These are phyloP conservation scores for Yarrowia keelungensis DNA, from an alignment of 805 yeast species.

Conservation along the genomic window DNA sequence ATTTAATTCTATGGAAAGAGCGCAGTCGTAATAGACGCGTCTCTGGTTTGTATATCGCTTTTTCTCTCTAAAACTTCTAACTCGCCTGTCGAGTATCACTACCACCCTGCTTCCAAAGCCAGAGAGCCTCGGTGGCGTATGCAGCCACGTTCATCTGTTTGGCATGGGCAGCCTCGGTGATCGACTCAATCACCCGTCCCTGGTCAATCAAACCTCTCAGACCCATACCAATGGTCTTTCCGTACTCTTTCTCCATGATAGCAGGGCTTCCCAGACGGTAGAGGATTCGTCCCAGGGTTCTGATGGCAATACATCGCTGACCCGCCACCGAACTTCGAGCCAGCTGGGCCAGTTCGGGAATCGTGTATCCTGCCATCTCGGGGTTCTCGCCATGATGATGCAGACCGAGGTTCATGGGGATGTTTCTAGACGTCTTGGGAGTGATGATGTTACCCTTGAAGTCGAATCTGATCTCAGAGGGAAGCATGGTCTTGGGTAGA, in stretches of 20 bases:
- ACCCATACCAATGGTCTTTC: constrained; percentile 57
- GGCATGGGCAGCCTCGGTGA: constrained; percentile 69
- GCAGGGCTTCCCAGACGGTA: constrained; percentile 70
- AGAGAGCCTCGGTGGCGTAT: constrained; percentile 87
- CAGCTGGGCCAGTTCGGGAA: constrained; percentile 79
- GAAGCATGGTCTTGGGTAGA: constrained; percentile 16
- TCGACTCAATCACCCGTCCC: constrained; percentile 66
- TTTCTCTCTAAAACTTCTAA: neutral
- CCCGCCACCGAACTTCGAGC: constrained; percentile 80
- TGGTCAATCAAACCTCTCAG: constrained; percentile 77
- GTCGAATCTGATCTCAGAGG: constrained; percentile 76
- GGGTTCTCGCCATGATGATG: constrained; percentile 94
- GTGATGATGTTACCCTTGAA: constrained; percentile 80
- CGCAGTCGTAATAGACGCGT: too few relatives aligned
- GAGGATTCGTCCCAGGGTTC: constrained; percentile 84
- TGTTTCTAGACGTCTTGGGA: constrained; percentile 57
- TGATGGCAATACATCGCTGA: constrained; percentile 86
- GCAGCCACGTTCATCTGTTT: constrained; percentile 80
- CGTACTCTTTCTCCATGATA: constrained; percentile 48
- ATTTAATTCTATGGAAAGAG: neutral
- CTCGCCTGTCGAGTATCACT: constrained; percentile 39
- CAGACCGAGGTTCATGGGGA: constrained; percentile 70
- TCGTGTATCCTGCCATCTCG: constrained; percentile 88
- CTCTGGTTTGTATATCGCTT: too few relatives aligned
- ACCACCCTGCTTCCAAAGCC: constrained; percentile 72